Evolutionary conservation across 352 stramenopile genomes (phyloP).

Genomic region (Pythium vanterpoolii): DNA sequence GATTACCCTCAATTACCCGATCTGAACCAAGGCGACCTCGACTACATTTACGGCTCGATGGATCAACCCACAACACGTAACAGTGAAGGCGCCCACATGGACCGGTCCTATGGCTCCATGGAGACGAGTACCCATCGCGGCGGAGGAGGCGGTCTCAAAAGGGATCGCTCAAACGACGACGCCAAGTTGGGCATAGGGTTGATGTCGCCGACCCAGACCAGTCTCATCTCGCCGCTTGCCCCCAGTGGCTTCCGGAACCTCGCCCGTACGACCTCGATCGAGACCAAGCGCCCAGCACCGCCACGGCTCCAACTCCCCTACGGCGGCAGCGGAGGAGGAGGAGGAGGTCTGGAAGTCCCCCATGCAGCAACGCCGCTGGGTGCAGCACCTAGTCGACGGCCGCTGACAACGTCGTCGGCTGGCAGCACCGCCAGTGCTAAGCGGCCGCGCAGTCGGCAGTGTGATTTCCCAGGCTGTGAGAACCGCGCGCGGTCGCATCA

Average conservation of each 20-base stretch:
- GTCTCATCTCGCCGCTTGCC: not conserved
- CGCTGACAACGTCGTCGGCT: conserved; percentile 2
- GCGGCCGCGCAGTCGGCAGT: conserved; percentile 35
- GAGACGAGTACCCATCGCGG: too few relatives aligned
- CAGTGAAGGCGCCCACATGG: conserved; percentile 43
- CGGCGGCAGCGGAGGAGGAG: too few relatives aligned
- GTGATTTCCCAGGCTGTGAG: conserved; percentile 64
- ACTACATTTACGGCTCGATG: conserved; percentile 68
- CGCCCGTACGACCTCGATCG: conserved; percentile 34
- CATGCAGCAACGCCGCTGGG: not conserved
- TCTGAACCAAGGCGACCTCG: conserved; percentile 70
- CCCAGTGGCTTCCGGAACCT: conserved; percentile 33
- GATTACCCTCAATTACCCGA: conserved; percentile 62
- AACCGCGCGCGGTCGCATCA: conserved; percentile 83
- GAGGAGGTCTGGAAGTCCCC: not conserved
- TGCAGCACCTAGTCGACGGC: conserved; percentile 7
- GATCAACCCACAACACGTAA: conserved; percentile 20
- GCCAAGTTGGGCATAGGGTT: conserved; percentile 9
- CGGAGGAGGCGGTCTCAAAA: conserved; percentile 36
- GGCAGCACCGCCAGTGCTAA: conserved; percentile 2
- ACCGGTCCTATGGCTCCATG: conserved; percentile 39
- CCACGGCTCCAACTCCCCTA: not conserved
- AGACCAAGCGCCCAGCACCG: conserved; percentile 31
- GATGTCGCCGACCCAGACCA: conserved; percentile 20
- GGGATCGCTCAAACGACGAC: conserved; percentile 24